Conservation (phyloP, 129 eudicot genomes). For the Arctium lappa region DNA sequence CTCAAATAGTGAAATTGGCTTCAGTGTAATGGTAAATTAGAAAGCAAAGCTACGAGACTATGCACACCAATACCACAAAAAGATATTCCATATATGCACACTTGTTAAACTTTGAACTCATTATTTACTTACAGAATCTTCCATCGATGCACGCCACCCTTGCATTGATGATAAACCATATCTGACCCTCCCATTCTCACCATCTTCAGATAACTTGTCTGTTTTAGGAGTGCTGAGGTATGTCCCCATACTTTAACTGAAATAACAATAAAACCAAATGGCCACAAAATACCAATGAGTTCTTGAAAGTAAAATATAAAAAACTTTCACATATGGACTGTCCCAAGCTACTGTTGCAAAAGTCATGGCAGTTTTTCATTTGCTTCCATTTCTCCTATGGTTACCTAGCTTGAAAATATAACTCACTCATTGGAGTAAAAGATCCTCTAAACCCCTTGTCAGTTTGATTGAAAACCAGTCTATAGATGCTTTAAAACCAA, state of each 20-base stretch:
- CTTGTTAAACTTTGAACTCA: background rate
- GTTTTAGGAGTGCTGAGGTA: conserved; percentile 95
- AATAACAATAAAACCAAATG: conserved; percentile 16
- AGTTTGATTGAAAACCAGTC: background rate
- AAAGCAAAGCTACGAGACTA: background rate
- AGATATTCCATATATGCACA: background rate
- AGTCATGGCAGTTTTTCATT: background rate
- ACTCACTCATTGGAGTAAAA: background rate
- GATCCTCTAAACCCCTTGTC: background rate
- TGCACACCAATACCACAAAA: background rate
- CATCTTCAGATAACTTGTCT: conserved; percentile 90
- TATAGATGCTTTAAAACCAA: background rate
- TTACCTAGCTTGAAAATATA: background rate
- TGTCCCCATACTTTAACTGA: conserved; percentile 82
- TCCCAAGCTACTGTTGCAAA: background rate
- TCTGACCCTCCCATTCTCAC: conserved; percentile 63
- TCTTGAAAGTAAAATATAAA: background rate
- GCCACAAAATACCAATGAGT: background rate
- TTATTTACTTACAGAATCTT: conserved; percentile 79
- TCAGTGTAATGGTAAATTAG: background rate
- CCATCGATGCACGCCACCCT: conserved; percentile 99
- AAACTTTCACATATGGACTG: background rate
- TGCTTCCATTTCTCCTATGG: background rate
- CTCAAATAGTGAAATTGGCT: background rate
- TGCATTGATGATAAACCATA: conserved; percentile 96